Evolutionary conservation across 371 early-diverging fungal genomes (phyloP).

Genomic region (Syncephalastrum sp.): DNA sequence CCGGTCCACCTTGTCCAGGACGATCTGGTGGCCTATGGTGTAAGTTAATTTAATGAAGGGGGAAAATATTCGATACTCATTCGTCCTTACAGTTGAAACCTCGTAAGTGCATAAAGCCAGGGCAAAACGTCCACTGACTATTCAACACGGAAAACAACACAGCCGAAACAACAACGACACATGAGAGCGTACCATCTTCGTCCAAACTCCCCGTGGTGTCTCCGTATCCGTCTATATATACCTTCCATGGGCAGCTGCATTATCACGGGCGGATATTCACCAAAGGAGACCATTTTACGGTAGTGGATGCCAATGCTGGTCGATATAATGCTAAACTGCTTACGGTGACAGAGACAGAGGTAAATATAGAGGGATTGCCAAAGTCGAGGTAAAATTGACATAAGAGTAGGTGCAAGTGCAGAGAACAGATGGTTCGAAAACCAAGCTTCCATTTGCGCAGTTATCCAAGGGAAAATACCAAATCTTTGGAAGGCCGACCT

Average conservation of each 20-base stretch:
- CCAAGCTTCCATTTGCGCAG: conserved; percentile 21
- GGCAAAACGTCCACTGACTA: too few relatives aligned
- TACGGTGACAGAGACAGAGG: conserved; percentile 24
- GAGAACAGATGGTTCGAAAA: conserved; percentile 31
- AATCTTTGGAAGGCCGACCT: conserved; percentile 23
- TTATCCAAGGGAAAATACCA: conserved; percentile 26
- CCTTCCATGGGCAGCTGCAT: conserved; percentile 22
- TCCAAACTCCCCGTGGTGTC: not conserved
- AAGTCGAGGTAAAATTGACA: not conserved
- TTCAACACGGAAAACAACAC: conserved; percentile 2
- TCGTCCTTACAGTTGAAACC: too few relatives aligned
- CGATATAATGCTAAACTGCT: conserved; percentile 28
- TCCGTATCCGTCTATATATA: conserved; percentile 13
- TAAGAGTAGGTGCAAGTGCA: conserved; percentile 19
- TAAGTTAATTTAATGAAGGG: conserved; percentile 15
- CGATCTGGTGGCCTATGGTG: conserved; percentile 42
- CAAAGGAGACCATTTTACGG: conserved; percentile 27
- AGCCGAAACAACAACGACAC: not conserved
- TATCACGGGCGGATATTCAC: conserved; percentile 23
- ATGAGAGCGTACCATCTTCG: not conserved
- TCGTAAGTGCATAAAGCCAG: too few relatives aligned
- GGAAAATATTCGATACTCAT: not conserved
- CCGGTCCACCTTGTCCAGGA: conserved; percentile 30
- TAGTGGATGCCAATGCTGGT: conserved; percentile 28
- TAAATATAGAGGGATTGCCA: not conserved